phyloP scores from a whole-genome alignment of 176 grass and related monocot genomes.

The Musa acuminata region DNA sequence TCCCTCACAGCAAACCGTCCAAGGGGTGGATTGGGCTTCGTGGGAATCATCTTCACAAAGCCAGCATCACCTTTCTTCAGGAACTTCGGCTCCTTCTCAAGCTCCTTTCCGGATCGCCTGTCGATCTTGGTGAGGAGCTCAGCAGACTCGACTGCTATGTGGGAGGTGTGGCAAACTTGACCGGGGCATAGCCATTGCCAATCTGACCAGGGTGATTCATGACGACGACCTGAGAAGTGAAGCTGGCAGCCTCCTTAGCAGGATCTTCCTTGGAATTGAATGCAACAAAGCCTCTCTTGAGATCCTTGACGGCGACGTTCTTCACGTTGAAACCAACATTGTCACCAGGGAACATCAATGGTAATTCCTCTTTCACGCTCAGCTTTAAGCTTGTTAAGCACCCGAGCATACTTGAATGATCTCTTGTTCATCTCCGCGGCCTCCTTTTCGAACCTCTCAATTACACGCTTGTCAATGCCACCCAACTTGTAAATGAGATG shows the following conservation, averaged over 20 bases:
- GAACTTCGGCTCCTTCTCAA: too few relatives aligned
- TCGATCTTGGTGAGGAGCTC: conserved; percentile 4
- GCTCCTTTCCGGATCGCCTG: background rate
- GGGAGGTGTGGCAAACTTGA: conserved; percentile 6
- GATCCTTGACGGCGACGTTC: conserved; percentile 2
- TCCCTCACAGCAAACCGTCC: too few relatives aligned
- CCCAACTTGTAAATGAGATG: too few relatives aligned
- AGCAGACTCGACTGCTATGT: background rate
- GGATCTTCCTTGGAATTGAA: conserved; percentile 2
- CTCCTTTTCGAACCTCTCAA: too few relatives aligned
- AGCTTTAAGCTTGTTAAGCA: too few relatives aligned
- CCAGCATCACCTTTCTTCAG: too few relatives aligned
- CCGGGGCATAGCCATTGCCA: background rate
- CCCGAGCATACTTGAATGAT: too few relatives aligned
- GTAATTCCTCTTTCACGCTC: too few relatives aligned
- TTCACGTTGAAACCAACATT: conserved; percentile 8
- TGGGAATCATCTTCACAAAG: too few relatives aligned
- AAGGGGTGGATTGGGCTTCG: too few relatives aligned
- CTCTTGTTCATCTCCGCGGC: too few relatives aligned
- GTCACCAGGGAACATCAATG: background rate
- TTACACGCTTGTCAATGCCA: too few relatives aligned
- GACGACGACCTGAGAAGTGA: conserved; percentile 2
- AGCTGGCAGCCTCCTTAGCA: conserved; percentile 1
- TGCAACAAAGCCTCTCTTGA: conserved; percentile 1
- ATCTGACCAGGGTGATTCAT: conserved; percentile 9